Evolutionary conservation across 495 filamentous ascomycete genomes (phyloP).

Genomic region (Penicillium egyptiacum): DNA sequence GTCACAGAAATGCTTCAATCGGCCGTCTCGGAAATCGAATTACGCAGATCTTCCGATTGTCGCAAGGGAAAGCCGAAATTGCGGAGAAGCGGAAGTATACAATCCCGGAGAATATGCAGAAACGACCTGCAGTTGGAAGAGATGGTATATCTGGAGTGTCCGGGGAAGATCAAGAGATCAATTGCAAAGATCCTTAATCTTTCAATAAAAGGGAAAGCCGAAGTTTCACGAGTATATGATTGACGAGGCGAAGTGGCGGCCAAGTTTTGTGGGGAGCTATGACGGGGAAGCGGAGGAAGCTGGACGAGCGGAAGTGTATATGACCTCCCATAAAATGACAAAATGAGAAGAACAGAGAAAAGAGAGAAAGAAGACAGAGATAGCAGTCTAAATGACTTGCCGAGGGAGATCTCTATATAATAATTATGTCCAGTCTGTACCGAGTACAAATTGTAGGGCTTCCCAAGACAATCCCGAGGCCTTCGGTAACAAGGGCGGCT

Average conservation of each 20-base stretch:
- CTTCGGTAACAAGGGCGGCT: conserved; percentile 34
- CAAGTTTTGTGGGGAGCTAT: conserved; percentile 33
- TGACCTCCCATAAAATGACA: conserved; percentile 6
- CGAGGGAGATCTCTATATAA: conserved; percentile 18
- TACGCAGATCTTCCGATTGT: conserved; percentile 12
- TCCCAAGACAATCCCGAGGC: conserved; percentile 29
- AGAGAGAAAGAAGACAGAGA: conserved; percentile 3
- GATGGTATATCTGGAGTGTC: conserved; percentile 3
- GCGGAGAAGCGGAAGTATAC: conserved; percentile 32
- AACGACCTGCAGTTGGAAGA: conserved; percentile 10
- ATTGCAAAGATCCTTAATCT: conserved; percentile 3
- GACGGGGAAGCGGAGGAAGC: conserved; percentile 47
- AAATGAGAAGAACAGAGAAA: background rate
- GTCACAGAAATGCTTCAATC: conserved; percentile 12
- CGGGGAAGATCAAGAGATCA: conserved; percentile 3
- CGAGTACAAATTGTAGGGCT: conserved; percentile 7
- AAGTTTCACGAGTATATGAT: conserved; percentile 4
- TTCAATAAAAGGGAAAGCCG: background rate
- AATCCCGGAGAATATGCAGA: conserved; percentile 22
- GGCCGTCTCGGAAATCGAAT: conserved; percentile 11
- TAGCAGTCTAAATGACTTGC: conserved; percentile 4
- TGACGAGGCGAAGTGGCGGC: conserved; percentile 33
- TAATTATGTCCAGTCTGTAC: conserved; percentile 6
- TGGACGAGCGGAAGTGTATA: conserved; percentile 48
- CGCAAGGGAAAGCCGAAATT: conserved; percentile 21